Evolutionary conservation across 352 stramenopile genomes (phyloP), one percentile per base, ranked within the genome.

Genomic region (Pythium sp.): DNA sequence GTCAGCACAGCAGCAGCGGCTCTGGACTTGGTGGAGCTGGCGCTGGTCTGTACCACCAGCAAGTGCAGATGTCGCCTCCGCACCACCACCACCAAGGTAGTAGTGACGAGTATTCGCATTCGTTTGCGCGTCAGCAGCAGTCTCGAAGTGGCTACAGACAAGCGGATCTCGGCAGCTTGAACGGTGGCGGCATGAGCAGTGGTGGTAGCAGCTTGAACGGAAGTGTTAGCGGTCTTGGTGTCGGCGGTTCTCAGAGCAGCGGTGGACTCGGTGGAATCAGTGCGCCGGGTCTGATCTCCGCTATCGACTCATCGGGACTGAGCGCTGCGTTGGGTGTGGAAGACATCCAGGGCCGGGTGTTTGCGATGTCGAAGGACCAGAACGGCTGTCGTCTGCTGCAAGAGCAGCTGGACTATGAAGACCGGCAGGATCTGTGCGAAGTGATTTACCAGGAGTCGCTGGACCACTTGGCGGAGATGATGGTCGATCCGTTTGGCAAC

Each of bases 401-500:
- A 79, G 94, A 99, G 71, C 96, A 98, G 67, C 80, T 99, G 8
- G 97, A 99, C 62, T 91, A 89, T 68, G 90, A 98, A 68, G 94
- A 98, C 68, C 94, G 94, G 22, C 73, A 86, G 5, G 84, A 93
- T 65, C 77, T 98, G 67, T 96, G 96, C 24, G 94, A 95, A 26
- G 81, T 98, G 64, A 99, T 99, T 71, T 97, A 98, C 61, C 86
- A 95, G n/a, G 96, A 99, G 79, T 96, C 96, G n/a, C 80, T 98
- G 8, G 88, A 97, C 32, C 97, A 98, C 71, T 91, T 98, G 79
- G 91, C 91, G 12, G 95, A 98, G 73, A 97, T 98, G 75, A 99
- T 99, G 96, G 94, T 98, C n/a, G 97, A 99, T 76, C 97, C 97
- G 6, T 99, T 99, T 76, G 97, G 97, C 7, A 99, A 99, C 74